Conservation (phyloP, 257 asterid genomes). For the Lithospermum erythrorhizon region DNA sequence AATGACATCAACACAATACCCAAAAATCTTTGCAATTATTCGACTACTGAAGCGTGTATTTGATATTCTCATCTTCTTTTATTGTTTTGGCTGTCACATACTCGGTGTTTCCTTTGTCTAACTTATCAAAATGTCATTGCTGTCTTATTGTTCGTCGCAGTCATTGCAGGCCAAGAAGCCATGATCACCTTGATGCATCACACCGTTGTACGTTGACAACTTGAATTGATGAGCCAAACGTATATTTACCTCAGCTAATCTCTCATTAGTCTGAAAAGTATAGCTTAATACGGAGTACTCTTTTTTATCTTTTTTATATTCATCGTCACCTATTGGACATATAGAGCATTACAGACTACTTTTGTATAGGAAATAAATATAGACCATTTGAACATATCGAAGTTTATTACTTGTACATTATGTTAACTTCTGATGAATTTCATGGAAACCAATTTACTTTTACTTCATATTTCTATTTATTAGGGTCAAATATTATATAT, state of each 20-base stretch:
- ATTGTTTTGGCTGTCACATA: no score
- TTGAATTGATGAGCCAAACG: not conserved
- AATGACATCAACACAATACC: no score
- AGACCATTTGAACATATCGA: not conserved
- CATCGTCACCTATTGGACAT: not conserved
- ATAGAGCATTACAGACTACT: conserved; percentile 1
- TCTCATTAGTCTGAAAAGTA: not conserved
- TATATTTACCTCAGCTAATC: not conserved
- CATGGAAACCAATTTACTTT: not conserved
- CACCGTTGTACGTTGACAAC: not conserved
- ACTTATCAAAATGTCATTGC: not conserved
- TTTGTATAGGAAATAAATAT: not conserved
- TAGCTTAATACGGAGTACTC: not conserved
- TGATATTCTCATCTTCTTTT: no score
- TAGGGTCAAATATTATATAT: no score
- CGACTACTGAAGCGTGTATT: no score
- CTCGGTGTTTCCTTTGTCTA: no score
- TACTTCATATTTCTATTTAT: no score
- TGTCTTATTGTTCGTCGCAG: not conserved
- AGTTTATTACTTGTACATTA: not conserved
- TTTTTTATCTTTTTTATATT: no score
- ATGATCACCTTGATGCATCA: conserved; percentile 1
- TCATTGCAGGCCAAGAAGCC: conserved; percentile 17
- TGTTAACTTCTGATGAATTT: not conserved
- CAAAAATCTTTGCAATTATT: no score